These are phyloP conservation scores for Stylonectria norvegica DNA, from an alignment of 2,329 filamentous ascomycete species.

Conservation along the genomic window DNA sequence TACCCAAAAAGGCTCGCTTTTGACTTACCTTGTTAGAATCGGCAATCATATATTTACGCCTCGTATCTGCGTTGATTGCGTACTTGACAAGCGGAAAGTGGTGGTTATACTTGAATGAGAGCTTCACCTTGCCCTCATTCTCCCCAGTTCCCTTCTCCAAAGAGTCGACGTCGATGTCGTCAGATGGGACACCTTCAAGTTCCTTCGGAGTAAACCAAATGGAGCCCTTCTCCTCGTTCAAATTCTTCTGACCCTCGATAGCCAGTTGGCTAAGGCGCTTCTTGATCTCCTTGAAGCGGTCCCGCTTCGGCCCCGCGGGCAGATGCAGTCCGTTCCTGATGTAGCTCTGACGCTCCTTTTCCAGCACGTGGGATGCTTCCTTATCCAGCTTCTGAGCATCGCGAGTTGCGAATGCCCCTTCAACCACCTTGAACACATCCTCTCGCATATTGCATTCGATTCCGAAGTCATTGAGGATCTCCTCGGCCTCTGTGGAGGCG, in stretches of 20 bases:
- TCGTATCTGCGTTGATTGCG: conserved; percentile 64
- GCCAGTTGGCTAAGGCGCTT: conserved; percentile 71
- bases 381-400: conserved; percentile 57
- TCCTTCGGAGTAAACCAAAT: conserved; percentile 74
- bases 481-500: conserved; percentile 72
- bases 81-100: conserved; percentile 77
- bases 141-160: conserved; percentile 70
- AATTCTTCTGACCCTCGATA: conserved; percentile 74
- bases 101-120: conserved; percentile 82
- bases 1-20: background rate
- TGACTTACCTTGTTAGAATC: conserved; percentile 71
- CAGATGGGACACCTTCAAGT: conserved; percentile 70
- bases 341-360: conserved; percentile 75
- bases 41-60: conserved; percentile 65
- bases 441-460: conserved; percentile 81
- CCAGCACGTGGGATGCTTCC: conserved; percentile 68
- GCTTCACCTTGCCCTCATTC: conserved; percentile 69
- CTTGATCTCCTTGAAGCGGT: conserved; percentile 84
- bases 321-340: conserved; percentile 73
- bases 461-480: conserved; percentile 70
- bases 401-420: conserved; percentile 51
- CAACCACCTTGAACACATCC: conserved; percentile 69
- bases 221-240: conserved; percentile 80
- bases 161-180: conserved; percentile 60
- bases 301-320: conserved; percentile 64